These are phyloP conservation scores for Coemansia sp. DNA, from an alignment of 371 early-diverging fungal species.

Conservation along the genomic window DNA sequence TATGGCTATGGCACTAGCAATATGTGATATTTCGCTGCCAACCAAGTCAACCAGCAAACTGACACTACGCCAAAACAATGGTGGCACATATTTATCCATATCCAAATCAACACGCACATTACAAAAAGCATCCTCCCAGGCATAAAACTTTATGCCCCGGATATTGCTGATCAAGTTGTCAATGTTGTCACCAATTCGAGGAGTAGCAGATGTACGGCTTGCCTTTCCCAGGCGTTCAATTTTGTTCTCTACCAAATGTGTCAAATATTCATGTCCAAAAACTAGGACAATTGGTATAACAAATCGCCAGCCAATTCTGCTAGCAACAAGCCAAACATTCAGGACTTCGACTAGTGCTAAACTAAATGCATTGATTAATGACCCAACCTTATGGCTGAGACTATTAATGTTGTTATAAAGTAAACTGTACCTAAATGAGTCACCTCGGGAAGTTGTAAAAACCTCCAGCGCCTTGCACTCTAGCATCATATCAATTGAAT, in stretches of 20 bases:
- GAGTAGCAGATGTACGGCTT: too few relatives aligned
- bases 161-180: constrained; percentile 1
- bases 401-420: not conserved
- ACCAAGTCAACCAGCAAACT: not conserved
- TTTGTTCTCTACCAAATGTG: not conserved
- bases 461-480: not conserved
- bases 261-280: not conserved
- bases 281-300: constrained; percentile 12
- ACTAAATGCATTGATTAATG: not conserved
- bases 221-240: not conserved
- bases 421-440: not conserved
- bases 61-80: constrained; percentile 5
- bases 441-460: not conserved
- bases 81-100: not conserved
- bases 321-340: constrained; percentile 15
- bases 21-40: constrained; percentile 23
- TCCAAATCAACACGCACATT: not conserved
- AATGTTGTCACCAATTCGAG: not conserved
- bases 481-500: not conserved
- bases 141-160: constrained; percentile 30
- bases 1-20: constrained; percentile 25
- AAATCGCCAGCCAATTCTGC: constrained; percentile 19
- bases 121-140: constrained; percentile 27
- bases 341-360: not conserved
- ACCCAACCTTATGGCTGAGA: not conserved